Conservation (phyloP, 2,329 filamentous ascomycete species). For the Metarhizium anisopliae region DNA sequence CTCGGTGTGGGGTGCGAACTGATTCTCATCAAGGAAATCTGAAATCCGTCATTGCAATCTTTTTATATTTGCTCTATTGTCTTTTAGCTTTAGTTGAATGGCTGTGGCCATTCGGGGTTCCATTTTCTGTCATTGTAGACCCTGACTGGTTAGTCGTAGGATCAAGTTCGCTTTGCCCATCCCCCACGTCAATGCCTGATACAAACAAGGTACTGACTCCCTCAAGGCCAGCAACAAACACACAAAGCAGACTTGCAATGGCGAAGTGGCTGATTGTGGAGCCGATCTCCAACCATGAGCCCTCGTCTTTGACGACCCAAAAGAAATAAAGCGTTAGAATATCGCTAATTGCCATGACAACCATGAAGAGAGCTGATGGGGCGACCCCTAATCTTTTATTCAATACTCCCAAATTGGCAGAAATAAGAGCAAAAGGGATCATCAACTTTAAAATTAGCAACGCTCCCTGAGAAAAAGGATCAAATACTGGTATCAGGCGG, state of each 20-base stretch:
- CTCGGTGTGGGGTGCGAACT: too few species aligned
- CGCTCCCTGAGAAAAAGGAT: constrained; percentile 84
- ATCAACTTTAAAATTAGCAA: constrained; percentile 83
- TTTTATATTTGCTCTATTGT: neutral
- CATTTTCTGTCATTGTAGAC: neutral
- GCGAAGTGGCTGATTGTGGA: constrained; percentile 93
- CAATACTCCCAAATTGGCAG: constrained; percentile 86
- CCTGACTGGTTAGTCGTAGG: neutral
- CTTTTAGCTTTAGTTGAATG: neutral
- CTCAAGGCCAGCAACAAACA: constrained; percentile 86
- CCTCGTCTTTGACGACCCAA: constrained; percentile 94
- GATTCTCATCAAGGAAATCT: too few species aligned
- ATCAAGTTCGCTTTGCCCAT: neutral
- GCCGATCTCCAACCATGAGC: constrained; percentile 94
- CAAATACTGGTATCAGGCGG: constrained; percentile 83
- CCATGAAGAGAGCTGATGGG: constrained; percentile 85
- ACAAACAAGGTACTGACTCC: constrained; percentile 78
- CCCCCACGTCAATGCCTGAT: constrained; percentile 62
- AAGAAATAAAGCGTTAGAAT: constrained; percentile 94
- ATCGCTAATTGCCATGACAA: constrained; percentile 86
- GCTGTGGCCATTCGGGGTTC: neutral
- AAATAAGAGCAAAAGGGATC: constrained; percentile 87
- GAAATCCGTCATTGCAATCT: neutral
- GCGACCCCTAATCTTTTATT: constrained; percentile 78
- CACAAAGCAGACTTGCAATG: constrained; percentile 80